Base-by-base conservation (phyloP, 164 flowering plant species). In the Stephania cephalantha region DNA sequence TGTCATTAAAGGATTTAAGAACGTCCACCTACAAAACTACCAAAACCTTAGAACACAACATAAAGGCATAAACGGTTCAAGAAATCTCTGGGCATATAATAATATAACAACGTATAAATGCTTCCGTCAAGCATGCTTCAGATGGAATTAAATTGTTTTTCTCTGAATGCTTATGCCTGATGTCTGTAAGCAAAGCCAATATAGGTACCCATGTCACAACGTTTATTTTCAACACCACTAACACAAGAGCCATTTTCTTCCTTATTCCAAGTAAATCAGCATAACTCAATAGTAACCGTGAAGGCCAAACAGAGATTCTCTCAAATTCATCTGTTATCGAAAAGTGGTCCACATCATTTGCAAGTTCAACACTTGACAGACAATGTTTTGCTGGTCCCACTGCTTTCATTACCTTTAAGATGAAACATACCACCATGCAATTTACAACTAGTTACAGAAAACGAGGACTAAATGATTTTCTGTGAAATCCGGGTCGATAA, bases 1-100 rank as follows among this genome's bases (percentile, higher is more conserved):
- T 73, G 75, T 92, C 99, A 85, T 89, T 89, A 74, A 86, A 92
- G 75, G 95, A 85, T 83, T 82, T 91, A 72, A 91, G 89, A 63
- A 96, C 94, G 77, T 94, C 91, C 77, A 92, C 82, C 99, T 93
- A 68, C 73, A 73, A 52, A 74, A 46, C 75, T 71, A n/a, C 45
- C 10, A 29, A 72, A 55, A 76, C 77, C 29, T 71, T 42, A 75
- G 17, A 46, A 75, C 77, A 29, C 9, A 35, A 69, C 67, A 5
- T 50, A 35, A 44, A 68, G 50, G 69, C 52, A 58, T 58, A 15
- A 35, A 35, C 7, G 15, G 65, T 18, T 58, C n/a, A n/a, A 58
- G 65, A 58, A 17, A 58, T 6, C 7, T 17, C n/a, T 53, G n/a
- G 20, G 20, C n/a, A 17, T 58, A 18, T 17, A 18, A 58, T 58